Evolutionary conservation across 73 alveolate genomes (phyloP).

Genomic region (Tetrahymena malaccensis): DNA sequence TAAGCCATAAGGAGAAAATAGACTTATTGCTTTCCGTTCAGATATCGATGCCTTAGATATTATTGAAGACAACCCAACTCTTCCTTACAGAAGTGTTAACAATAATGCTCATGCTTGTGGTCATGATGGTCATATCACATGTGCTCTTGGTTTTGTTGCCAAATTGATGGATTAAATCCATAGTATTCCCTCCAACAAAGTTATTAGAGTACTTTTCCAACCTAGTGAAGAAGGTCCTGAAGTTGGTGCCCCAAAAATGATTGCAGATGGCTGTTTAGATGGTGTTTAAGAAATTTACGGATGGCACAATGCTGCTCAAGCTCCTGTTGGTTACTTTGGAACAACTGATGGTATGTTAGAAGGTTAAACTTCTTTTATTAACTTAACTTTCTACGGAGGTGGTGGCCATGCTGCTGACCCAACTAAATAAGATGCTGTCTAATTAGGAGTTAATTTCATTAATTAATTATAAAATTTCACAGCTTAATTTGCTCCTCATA

Average conservation of each 20-base stretch:
- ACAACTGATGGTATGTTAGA: background rate
- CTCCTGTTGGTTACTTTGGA: background rate
- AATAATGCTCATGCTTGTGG: slow-evolving; percentile 70
- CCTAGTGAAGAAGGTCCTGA: slow-evolving; percentile 75
- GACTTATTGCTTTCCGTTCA: slow-evolving; percentile 46
- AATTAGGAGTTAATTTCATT: background rate
- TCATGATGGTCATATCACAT: slow-evolving; percentile 71
- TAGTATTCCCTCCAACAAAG: slow-evolving; percentile 34
- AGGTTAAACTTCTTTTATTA: background rate
- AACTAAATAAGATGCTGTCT: background rate
- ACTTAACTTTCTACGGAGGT: background rate
- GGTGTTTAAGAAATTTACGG: slow-evolving; percentile 66
- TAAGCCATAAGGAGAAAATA: background rate
- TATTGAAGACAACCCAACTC: slow-evolving; percentile 36
- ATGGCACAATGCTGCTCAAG: slow-evolving; percentile 44
- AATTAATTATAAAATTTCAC: background rate
- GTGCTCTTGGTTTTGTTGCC: slow-evolving; percentile 37
- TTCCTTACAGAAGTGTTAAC: slow-evolving; percentile 39
- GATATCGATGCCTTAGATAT: slow-evolving; percentile 60
- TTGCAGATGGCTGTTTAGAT: slow-evolving; percentile 53
- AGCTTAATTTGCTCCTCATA: background rate
- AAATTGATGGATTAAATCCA: slow-evolving; percentile 6
- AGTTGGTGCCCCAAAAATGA: slow-evolving; percentile 54
- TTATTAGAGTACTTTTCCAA: slow-evolving; percentile 44
- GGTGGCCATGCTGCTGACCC: slow-evolving; percentile 8